phyloP scores from a whole-genome alignment of 768 basidiomycete species.

The Cyclocybe aegerita region DNA sequence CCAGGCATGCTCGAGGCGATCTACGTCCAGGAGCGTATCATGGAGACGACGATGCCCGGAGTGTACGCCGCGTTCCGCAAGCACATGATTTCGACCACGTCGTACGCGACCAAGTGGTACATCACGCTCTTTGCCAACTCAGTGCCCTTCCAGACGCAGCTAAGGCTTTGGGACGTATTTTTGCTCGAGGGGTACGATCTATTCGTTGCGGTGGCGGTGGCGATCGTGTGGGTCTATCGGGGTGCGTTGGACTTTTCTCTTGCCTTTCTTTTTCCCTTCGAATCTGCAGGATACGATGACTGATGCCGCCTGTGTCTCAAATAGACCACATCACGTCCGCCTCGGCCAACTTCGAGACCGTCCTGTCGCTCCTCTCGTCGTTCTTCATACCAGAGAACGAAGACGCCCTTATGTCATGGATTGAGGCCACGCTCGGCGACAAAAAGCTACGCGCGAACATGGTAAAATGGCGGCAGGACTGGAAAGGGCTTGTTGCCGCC shows the following conservation, averaged over 20 bases:
- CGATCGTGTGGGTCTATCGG: slow-evolving; percentile 89
- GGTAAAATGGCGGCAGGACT: slow-evolving; percentile 75
- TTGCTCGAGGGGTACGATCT: slow-evolving; percentile 88
- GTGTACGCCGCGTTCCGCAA: slow-evolving; percentile 85
- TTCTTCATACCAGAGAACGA: slow-evolving; percentile 95
- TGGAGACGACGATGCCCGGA: slow-evolving; percentile 84
- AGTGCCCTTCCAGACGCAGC: slow-evolving; percentile 92
- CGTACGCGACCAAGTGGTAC: slow-evolving; percentile 99
- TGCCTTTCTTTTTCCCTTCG: neutral
- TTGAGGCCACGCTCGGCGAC: slow-evolving; percentile 56
- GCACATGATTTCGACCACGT: slow-evolving; percentile 89
- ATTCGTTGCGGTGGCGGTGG: slow-evolving; percentile 81
- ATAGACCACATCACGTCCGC: slow-evolving; percentile 82
- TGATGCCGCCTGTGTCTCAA: neutral
- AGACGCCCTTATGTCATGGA: slow-evolving; percentile 79
- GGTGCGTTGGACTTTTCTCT: slow-evolving; percentile 45
- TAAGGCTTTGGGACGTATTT: slow-evolving; percentile 94
- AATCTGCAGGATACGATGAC: neutral
- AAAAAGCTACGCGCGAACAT: slow-evolving; percentile 73
- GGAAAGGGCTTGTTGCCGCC: slow-evolving; percentile 65
- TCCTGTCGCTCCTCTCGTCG: slow-evolving; percentile 87
- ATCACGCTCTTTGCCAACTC: slow-evolving; percentile 97
- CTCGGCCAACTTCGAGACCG: slow-evolving; percentile 86
- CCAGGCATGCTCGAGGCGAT: slow-evolving; percentile 96
- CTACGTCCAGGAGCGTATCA: slow-evolving; percentile 91